Base-by-base conservation (phyloP, 1,139 yeast species). In the Cylindricascospora bacillispora region DNA sequence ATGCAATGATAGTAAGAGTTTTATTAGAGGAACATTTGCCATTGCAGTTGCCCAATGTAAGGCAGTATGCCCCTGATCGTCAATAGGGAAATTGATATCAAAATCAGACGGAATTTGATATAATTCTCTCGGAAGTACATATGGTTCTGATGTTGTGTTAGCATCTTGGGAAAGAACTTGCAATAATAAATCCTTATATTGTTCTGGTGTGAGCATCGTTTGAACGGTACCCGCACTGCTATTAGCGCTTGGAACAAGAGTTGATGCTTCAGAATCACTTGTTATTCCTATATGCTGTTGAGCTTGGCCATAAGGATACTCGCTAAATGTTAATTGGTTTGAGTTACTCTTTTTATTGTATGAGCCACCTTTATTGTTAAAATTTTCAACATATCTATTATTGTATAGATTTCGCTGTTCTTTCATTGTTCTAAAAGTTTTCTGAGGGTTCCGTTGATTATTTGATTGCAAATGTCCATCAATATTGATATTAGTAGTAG, bases 31-130 rank as follows among this genome's bases (percentile, higher is more conserved):
- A 32, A 73, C 59, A 42, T 80, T 76, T 6, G 95, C 95, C 64
- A 89, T 78, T 0, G 97, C 85, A 7, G 93, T 73, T 0, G 97
- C 95, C 98, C 98, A 89, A 53, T 89, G 97, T 40, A 89, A 67
- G 1, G 95, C 85, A 0, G 95, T 81, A 46, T 89, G 95, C 1
- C 95, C 95, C 54, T 89, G 97, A 42, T 82, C 93, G 48, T 89
- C 98, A 26, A 89, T 82, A 4, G 86, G 73, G 39, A 73, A 86
- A 56, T 86, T 82, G 39, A 85, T 73, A 45, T 83, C 77, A 45
- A 83, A 79, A 42, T 82, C 83, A 13, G 65, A 60, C 0, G 95
- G 94, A 2, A 93, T 86, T 38, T 73, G 67, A 31, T 71, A 65
- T 24, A 86, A 57, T 39, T 77, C 77, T 28, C 70, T 68, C 1